These are phyloP conservation scores for Claviceps maximensis DNA, from an alignment of 2,329 filamentous ascomycete genomes.

Conservation along the genomic window DNA sequence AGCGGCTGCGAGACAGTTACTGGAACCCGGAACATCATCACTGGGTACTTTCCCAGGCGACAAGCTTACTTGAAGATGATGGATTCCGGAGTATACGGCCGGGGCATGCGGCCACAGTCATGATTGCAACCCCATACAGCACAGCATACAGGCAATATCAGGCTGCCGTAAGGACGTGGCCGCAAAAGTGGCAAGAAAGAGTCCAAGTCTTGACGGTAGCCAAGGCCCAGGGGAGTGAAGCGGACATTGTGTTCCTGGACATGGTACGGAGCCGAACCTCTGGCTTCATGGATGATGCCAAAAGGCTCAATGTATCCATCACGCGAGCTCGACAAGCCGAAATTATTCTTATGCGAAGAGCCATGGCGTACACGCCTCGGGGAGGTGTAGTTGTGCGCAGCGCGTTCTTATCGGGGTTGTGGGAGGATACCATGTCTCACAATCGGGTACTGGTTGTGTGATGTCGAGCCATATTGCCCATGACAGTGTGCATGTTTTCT, in stretches of 20 bases:
- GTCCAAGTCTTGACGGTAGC: slow-evolving; percentile 31
- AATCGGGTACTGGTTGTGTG: slow-evolving; percentile 2
- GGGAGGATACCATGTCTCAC: slow-evolving; percentile 16
- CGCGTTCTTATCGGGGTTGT: slow-evolving; percentile 16
- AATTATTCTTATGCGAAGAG: slow-evolving; percentile 29
- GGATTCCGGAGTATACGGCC: slow-evolving; percentile 14
- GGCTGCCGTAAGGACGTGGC: slow-evolving; percentile 15
- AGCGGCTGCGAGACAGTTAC: slow-evolving; percentile 20
- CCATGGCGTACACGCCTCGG: slow-evolving; percentile 16
- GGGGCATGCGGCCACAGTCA: slow-evolving; percentile 19
- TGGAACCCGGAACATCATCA: slow-evolving; percentile 26
- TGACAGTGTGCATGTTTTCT: too few species aligned
- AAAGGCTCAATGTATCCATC: slow-evolving; percentile 32
- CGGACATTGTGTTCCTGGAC: slow-evolving; percentile 34
- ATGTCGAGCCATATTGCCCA: not conserved
- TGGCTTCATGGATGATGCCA: slow-evolving; percentile 29
- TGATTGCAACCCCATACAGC: slow-evolving; percentile 32
- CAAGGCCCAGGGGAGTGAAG: slow-evolving; percentile 32
- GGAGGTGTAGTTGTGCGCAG: slow-evolving; percentile 6
- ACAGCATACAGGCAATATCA: slow-evolving; percentile 23
- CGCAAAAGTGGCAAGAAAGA: slow-evolving; percentile 14
- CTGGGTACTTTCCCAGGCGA: slow-evolving; percentile 23
- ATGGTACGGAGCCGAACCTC: slow-evolving; percentile 27
- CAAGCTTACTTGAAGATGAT: slow-evolving; percentile 11
- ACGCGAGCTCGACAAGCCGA: slow-evolving; percentile 32